Evolutionary conservation across 2,329 filamentous ascomycete species (phyloP), one percentile per base, ranked within the genome.

Genomic region (Chrysoporthe cubensis): DNA sequence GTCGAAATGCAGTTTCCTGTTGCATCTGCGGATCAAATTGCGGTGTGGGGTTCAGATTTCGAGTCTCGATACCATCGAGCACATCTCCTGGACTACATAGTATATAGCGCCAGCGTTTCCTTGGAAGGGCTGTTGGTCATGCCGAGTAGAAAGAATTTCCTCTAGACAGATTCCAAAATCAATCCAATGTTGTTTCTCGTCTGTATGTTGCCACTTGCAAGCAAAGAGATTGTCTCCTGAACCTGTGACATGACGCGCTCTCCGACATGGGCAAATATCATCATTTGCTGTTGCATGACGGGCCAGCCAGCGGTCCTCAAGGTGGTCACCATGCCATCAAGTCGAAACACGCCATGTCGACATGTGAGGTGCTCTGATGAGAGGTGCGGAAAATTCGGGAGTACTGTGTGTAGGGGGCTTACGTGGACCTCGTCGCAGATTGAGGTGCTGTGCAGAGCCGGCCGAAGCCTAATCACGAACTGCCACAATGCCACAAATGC

Each of bases 331-430:
- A 37, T 57, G 13, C 26, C 8, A 57, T 57, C 34, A 40, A 40
- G 16, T 57, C 16, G 54, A 57, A 40, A 57, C 54, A 57, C 54
- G 54, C 54, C 54, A 57, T 21, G 18, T 21, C 18, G 54, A 40
- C 40, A 21, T 16, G 48, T 58, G 50, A 62, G 62, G 58, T 58
- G 66, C 48, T 56, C 59, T 43, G 26, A 59, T 18, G 58, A 54
- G 54, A 26, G 46, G 56, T 67, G 59, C 32, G 59, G 56, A 62
- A 52, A 43, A 67, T 57, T 50, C 65, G 64, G 50, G 50, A 5
- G 32, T 54, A 54, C 50, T 54, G 40, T 43, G 57, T 60, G 43
- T 26, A 42, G 21, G 46, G 64, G 62, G 56, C 62, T 63, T 58
- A 63, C 59, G 61, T 57, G 61, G 52, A n/a, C 50, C 43, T 16